These are phyloP conservation scores for Plasmodium fragile DNA, from an alignment of 169 alveolate species.

Conservation along the genomic window DNA sequence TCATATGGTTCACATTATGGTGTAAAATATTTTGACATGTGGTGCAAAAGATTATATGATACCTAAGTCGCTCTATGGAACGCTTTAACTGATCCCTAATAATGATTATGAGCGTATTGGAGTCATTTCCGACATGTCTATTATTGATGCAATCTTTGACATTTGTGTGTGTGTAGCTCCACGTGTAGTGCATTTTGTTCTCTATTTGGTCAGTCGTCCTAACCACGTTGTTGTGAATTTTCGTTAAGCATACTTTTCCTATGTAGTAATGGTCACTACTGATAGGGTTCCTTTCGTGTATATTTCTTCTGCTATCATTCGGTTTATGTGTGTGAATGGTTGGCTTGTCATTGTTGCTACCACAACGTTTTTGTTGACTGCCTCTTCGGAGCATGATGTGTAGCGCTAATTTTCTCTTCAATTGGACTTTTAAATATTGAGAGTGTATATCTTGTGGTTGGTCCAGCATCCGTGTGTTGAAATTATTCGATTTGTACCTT, in stretches of 20 bases:
- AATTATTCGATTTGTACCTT: neutral
- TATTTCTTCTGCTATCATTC: neutral
- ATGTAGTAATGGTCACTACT: neutral
- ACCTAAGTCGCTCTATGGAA: neutral
- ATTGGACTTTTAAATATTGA: neutral
- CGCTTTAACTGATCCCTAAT: neutral
- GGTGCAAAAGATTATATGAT: neutral
- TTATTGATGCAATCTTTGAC: neutral
- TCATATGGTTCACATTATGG: neutral
- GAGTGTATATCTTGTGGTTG: neutral
- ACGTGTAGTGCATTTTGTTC: neutral
- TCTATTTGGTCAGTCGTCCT: neutral
- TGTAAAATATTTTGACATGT: neutral
- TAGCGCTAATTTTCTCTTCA: neutral
- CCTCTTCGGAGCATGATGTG: neutral
- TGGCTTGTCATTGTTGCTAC: neutral
- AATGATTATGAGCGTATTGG: neutral
- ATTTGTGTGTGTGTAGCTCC: neutral
- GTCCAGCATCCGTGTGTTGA: neutral
- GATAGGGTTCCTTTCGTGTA: neutral
- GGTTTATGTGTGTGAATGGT: neutral
- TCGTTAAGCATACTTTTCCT: neutral
- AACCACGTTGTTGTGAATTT: neutral
- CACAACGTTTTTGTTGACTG: neutral
- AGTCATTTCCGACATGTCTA: neutral